These are phyloP conservation scores for Haplosporangium gracile DNA, from an alignment of 192 early-diverging fungal species.

Conservation along the genomic window DNA sequence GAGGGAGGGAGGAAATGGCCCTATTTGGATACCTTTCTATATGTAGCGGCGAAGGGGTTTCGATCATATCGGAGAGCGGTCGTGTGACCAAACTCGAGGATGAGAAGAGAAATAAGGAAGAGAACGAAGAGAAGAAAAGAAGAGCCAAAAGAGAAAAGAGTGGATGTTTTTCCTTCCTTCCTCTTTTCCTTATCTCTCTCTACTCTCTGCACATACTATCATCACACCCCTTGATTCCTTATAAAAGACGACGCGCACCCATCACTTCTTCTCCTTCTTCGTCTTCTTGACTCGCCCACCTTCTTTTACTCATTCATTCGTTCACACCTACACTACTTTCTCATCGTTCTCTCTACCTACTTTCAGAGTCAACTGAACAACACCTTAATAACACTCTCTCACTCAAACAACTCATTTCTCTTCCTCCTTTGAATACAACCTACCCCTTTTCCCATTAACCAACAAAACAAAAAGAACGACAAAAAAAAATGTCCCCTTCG, in stretches of 20 bases:
- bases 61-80: too few species aligned
- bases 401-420: not conserved
- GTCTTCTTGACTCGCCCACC: not conserved
- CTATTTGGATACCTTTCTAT: too few species aligned
- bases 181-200: not conserved
- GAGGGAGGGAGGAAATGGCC: too few species aligned
- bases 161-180: not conserved
- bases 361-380: not conserved
- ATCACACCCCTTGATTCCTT: not conserved
- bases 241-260: not conserved
- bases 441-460: not conserved
- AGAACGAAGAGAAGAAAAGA: not conserved
- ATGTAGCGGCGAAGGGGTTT: too few species aligned
- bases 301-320: not conserved
- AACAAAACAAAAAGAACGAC: not conserved
- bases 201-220: not conserved
- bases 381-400: not conserved
- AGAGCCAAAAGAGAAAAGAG: too few species aligned
- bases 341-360: not conserved
- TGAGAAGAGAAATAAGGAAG: too few species aligned
- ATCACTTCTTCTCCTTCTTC: not conserved
- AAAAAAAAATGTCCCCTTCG: slow-evolving; percentile 28
- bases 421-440: not conserved
- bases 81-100: not conserved
- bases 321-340: not conserved